A percentile compares a stretch with the other conserved stretches of the same genome.
Evolutionary conservation across 2,329 filamentous ascomycete genomes (phyloP).

Genomic region (Fusarium sp.): DNA sequence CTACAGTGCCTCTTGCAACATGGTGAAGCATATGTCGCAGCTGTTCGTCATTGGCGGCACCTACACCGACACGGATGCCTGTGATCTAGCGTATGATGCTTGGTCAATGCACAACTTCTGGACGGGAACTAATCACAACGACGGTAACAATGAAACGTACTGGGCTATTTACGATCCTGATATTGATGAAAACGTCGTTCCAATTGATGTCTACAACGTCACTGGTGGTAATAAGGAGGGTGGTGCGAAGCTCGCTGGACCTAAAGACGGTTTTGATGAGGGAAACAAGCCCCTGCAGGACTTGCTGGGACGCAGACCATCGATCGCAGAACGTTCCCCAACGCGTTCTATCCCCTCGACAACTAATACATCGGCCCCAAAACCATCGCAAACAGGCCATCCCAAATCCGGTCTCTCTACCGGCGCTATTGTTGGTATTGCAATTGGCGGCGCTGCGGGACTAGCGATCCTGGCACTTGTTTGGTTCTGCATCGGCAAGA

Average conservation of each 20-base stretch:
- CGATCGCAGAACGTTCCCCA: background rate
- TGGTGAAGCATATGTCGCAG: conserved; percentile 1
- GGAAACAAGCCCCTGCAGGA: background rate
- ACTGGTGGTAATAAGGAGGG: background rate
- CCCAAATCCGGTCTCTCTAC: background rate
- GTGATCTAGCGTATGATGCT: background rate
- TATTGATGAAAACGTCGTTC: background rate
- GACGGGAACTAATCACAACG: background rate
- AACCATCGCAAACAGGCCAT: background rate
- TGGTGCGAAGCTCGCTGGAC: background rate
- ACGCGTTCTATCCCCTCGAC: background rate
- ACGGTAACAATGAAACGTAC: background rate
- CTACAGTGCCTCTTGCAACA: background rate
- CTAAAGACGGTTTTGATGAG: background rate
- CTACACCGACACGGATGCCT: background rate
- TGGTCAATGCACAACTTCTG: conserved; percentile 10
- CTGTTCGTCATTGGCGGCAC: background rate
- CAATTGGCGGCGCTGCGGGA: background rate
- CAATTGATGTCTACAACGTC: background rate
- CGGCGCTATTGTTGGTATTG: background rate
- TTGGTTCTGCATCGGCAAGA: background rate
- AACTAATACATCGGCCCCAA: background rate
- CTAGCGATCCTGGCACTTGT: background rate
- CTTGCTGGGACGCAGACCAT: background rate
- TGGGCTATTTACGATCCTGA: background rate